Base-by-base conservation (phyloP, 78 protist genomes). In the Cavenderia fasciculata region DNA sequence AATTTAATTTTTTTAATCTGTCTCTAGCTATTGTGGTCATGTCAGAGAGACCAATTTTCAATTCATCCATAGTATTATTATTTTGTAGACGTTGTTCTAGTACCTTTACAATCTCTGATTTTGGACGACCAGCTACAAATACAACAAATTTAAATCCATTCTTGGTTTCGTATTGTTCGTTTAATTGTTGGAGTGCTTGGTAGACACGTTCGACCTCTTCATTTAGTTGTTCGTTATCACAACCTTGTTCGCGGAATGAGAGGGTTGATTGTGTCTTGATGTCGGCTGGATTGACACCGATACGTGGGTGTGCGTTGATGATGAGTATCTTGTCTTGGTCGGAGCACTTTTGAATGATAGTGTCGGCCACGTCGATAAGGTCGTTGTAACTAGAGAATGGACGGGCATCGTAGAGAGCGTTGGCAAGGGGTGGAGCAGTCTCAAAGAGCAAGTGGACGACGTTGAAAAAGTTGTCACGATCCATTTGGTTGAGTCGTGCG, bases 71-170 rank as follows among this genome's bases (percentile, higher is more conserved):
- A 6, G 12, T 29, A 25, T 23, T 52, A 12, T 51, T 27, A 19
- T 62, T 33, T 10, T 51, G 16, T n/a, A 79, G 63, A 52, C 88
- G 74, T 38, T 79, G 16, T 33, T 52, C 8, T 11, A 79, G 18
- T 7, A 79, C 40, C 38, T 74, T 74, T 36, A 79, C 40, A 8
- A 79, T 66, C 18, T 62, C 76, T 4, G 46, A 11, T 44, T 79
- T 79, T 47, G 76, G 21, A 21, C 88, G 62, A 40, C 88, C 88
- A 79, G 62, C 66, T 21, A 79, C 88, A 79, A 79, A 79, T 21
- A 27, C 76, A 8, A 79, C 68, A 54, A 79, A 79, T 66, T 49
- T 65, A 38, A 79, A 79, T 31, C 76, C 76, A 79, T 44, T 65
- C 54, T 79, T 63, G 0, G 14, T 10, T 66, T 79, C 77, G 16